These are phyloP conservation scores for Triticum monococcum DNA, from an alignment of 176 grass and related monocot species.

Conservation along the genomic window DNA sequence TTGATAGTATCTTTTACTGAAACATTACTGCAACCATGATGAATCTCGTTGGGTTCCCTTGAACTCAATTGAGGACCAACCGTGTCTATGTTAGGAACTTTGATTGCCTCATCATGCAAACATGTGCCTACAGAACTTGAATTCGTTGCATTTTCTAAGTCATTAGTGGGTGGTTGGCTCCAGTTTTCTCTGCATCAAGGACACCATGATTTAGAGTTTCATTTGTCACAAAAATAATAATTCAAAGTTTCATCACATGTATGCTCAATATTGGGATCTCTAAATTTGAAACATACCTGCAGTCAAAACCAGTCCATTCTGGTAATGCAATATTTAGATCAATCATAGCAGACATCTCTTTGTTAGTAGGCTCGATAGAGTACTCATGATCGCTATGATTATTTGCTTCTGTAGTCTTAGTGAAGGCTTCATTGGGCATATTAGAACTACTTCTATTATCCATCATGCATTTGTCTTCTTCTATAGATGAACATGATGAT, in stretches of 20 bases:
- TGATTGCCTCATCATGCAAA: background rate
- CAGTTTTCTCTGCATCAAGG: constrained; percentile 13
- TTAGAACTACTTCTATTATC: constrained; percentile 27
- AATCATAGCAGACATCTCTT: constrained; percentile 21
- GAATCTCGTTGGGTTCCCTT: constrained; percentile 8
- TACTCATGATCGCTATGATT: background rate
- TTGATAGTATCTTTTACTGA: constrained; percentile 18
- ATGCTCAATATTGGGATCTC: constrained; percentile 15
- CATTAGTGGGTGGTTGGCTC: background rate
- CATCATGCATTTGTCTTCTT: constrained; percentile 31
- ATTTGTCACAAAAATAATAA: background rate
- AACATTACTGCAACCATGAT: background rate
- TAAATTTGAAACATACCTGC: background rate
- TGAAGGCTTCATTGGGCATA: constrained; percentile 8
- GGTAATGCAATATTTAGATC: constrained; percentile 44
- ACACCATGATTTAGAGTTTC: no score
- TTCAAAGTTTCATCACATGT: background rate
- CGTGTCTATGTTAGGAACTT: background rate
- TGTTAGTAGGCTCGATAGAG: constrained; percentile 17
- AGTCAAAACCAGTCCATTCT: constrained; percentile 21
- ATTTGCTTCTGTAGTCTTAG: background rate
- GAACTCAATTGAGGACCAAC: constrained; percentile 10
- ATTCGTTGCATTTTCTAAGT: background rate
- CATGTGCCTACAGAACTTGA: background rate
- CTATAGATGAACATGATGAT: constrained; percentile 32